Conservation (phyloP, 371 early-diverging fungal genomes). For the Mortierella sp. region DNA sequence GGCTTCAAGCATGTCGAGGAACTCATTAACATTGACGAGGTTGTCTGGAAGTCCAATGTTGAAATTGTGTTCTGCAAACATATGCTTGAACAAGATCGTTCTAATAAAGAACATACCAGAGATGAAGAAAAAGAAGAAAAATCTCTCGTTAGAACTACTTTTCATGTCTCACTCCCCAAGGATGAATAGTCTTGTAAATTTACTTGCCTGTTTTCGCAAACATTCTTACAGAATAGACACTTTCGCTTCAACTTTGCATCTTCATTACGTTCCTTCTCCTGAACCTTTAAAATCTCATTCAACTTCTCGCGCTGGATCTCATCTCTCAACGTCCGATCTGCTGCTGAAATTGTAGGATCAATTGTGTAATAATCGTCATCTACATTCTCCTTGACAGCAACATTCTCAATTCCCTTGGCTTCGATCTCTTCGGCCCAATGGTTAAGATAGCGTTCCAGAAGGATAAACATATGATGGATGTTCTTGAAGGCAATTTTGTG, state of each 20-base stretch:
- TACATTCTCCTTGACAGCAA: conserved; percentile 49
- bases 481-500: conserved; percentile 81
- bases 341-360: conserved; percentile 68
- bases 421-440: conserved; percentile 75
- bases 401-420: conserved; percentile 50
- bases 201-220: conserved; percentile 72
- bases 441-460: conserved; percentile 80
- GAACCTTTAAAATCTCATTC: conserved; percentile 81
- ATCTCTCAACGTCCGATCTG: conserved; percentile 80
- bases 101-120: conserved; percentile 40
- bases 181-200: neutral
- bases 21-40: conserved; percentile 88
- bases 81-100: conserved; percentile 83
- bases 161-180: neutral
- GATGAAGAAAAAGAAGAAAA: conserved; percentile 1
- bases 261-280: conserved; percentile 83
- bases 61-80: conserved; percentile 93
- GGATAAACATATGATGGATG: conserved; percentile 85
- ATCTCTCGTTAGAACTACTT: neutral
- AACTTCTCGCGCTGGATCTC: conserved; percentile 81
- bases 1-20: conserved; percentile 81
- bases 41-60: conserved; percentile 96
- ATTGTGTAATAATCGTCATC: conserved; percentile 66
- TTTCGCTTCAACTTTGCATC: conserved; percentile 80
- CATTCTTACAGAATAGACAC: conserved; percentile 93